Percentiles rank a stretch among this genome's conserved stretches.
Evolutionary conservation across 2,329 filamentous ascomycete genomes (phyloP).

Genomic region (Dothistroma septosporum): DNA sequence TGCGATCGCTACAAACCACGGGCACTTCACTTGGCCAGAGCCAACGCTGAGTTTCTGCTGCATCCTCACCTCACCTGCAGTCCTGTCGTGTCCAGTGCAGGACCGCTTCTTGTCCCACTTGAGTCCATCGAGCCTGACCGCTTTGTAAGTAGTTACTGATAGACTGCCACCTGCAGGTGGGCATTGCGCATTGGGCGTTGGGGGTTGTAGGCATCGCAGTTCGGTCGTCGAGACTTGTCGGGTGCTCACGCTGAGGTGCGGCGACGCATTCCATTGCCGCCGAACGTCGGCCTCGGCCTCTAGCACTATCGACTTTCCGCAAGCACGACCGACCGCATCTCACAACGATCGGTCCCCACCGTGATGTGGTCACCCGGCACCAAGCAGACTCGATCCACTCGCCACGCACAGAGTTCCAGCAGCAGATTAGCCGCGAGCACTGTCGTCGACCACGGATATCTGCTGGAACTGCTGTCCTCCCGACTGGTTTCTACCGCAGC

Average conservation of each 20-base stretch:
- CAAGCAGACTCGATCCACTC: neutral
- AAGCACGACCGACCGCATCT: neutral
- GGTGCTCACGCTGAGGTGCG: too few species aligned
- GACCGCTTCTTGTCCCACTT: too few species aligned
- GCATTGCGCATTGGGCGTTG: too few species aligned
- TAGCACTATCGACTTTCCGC: neutral
- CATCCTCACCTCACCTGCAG: neutral
- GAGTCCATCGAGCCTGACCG: too few species aligned
- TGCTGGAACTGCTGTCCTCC: neutral
- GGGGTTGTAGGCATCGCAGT: too few species aligned
- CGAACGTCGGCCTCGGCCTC: neutral
- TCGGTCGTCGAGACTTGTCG: too few species aligned
- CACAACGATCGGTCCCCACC: neutral
- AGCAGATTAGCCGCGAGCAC: neutral
- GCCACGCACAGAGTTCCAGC: slow-evolving; percentile 6
- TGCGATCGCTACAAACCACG: too few species aligned
- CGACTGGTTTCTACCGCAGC: slow-evolving; percentile 3
- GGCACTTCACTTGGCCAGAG: neutral
- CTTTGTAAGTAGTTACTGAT: too few species aligned
- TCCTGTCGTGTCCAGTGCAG: too few species aligned
- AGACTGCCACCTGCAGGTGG: too few species aligned
- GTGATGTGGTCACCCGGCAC: neutral
- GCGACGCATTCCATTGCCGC: neutral
- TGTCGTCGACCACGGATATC: neutral
- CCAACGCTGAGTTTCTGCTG: neutral